phyloP scores from a whole-genome alignment of 805 yeast genomes.

The Ogataea corticis region DNA sequence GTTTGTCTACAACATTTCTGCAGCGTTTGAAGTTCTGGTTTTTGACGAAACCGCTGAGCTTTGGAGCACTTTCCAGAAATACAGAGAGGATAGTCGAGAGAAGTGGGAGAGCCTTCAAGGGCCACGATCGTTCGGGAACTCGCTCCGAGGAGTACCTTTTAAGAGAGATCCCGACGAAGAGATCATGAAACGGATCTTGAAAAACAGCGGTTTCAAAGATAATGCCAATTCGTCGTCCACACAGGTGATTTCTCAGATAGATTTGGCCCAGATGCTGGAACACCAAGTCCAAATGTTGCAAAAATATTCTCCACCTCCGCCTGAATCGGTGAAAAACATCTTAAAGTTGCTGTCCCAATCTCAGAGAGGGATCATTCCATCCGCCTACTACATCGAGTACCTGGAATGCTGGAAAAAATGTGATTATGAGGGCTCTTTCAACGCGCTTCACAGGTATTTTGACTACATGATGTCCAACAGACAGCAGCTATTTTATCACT shows the following conservation, averaged over 20 bases:
- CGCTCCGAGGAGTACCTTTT: conserved; percentile 6
- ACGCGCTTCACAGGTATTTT: conserved; percentile 60
- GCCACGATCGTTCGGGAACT: conserved; percentile 4
- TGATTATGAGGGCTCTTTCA: conserved; percentile 62
- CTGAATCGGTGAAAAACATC: conserved; percentile 42
- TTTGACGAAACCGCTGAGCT: conserved; percentile 47
- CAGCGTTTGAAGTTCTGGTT: conserved; percentile 43
- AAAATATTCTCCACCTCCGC: conserved; percentile 50
- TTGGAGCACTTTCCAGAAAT: conserved; percentile 43
- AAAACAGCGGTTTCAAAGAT: conserved; percentile 9
- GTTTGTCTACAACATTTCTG: conserved; percentile 42
- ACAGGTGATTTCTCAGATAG: conserved; percentile 49
- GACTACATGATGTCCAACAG: conserved; percentile 74
- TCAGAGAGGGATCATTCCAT: conserved; percentile 43
- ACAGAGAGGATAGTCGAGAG: conserved; percentile 32
- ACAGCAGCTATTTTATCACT: conserved; percentile 68
- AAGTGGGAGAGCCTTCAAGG: conserved; percentile 19
- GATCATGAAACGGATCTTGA: conserved; percentile 14
- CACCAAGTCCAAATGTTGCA: conserved; percentile 56
- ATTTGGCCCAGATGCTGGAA: conserved; percentile 49
- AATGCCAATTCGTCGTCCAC: conserved; percentile 8
- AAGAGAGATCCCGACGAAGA: conserved; percentile 11
- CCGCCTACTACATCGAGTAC: conserved; percentile 57
- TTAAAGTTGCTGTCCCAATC: conserved; percentile 49
- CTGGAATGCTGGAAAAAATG: conserved; percentile 56